phyloP scores from a whole-genome alignment of 1,284 basidiomycete genomes.

The Xerocomus minutiporus region DNA sequence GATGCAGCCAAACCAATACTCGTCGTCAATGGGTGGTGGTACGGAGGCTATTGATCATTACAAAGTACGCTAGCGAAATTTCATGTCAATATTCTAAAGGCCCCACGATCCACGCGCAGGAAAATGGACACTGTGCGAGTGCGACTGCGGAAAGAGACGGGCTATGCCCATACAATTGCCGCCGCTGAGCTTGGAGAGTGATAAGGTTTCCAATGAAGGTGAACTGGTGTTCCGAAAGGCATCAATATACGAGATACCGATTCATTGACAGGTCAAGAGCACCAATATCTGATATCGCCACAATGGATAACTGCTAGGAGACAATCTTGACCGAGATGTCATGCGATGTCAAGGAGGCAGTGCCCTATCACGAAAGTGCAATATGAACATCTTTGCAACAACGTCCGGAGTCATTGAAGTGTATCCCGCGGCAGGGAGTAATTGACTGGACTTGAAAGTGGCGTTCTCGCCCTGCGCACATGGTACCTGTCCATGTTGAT shows the following conservation, averaged over 20 bases:
- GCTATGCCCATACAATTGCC: constrained; percentile 12
- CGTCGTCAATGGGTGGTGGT: background rate
- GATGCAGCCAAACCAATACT: constrained; percentile 3
- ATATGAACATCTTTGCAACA: constrained; percentile 3
- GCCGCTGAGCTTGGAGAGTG: constrained; percentile 16
- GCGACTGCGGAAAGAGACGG: constrained; percentile 1
- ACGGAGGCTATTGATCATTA: constrained; percentile 2
- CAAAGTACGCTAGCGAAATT: background rate
- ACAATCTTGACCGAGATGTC: background rate
- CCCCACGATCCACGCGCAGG: constrained; percentile 1
- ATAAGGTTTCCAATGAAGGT: constrained; percentile 11
- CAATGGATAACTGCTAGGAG: background rate
- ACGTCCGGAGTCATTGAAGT: background rate
- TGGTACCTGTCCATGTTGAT: too few species aligned
- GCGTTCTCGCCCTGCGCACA: background rate
- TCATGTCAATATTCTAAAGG: background rate
- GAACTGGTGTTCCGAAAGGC: background rate
- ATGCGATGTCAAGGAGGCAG: constrained; percentile 6
- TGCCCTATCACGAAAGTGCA: constrained; percentile 1
- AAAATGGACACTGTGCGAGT: background rate
- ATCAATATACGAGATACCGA: background rate
- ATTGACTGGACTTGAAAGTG: background rate
- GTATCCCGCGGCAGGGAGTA: background rate
- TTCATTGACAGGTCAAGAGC: background rate
- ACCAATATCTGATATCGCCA: background rate